A percentile compares a stretch with the other conserved stretches of the same genome.
Conservation (phyloP, 2,329 filamentous ascomycete genomes). For the Chalaropsis ovoidea region DNA sequence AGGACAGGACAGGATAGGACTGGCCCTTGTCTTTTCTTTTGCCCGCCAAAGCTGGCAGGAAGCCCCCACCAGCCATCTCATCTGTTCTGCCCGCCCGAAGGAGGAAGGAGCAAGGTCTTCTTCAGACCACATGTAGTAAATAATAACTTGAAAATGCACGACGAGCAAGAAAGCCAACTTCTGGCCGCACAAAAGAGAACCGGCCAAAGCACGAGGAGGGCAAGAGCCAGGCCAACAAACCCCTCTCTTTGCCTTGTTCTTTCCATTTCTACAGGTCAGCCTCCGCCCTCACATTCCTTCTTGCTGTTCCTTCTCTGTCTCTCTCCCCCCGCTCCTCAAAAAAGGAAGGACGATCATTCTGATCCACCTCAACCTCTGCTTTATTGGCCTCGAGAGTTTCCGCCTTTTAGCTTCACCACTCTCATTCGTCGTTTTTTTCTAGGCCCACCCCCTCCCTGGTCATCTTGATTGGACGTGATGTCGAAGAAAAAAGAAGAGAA, state of each 20-base stretch:
- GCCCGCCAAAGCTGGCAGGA: constrained; percentile 8
- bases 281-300: background rate
- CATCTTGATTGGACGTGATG: background rate
- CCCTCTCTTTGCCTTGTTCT: background rate
- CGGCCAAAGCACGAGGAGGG: background rate
- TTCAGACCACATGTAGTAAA: background rate
- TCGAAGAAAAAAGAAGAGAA: background rate
- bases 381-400: constrained; percentile 11
- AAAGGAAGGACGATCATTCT: constrained; percentile 14
- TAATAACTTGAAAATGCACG: background rate
- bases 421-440: constrained; percentile 13
- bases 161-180: background rate
- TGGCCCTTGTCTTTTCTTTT: background rate
- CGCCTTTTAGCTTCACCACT: constrained; percentile 10
- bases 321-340: constrained; percentile 2
- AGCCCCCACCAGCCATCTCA: constrained; percentile 6
- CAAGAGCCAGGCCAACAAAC: background rate
- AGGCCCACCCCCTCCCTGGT: background rate
- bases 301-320: background rate
- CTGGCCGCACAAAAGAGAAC: background rate
- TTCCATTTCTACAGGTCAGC: background rate
- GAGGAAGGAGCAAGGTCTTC: background rate
- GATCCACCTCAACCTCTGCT: constrained; percentile 15
- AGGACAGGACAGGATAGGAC: no score
- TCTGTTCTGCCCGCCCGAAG: background rate